These are phyloP conservation scores for Vitis hybrid DNA, from an alignment of 177 flowering plant genomes.

Conservation along the genomic window DNA sequence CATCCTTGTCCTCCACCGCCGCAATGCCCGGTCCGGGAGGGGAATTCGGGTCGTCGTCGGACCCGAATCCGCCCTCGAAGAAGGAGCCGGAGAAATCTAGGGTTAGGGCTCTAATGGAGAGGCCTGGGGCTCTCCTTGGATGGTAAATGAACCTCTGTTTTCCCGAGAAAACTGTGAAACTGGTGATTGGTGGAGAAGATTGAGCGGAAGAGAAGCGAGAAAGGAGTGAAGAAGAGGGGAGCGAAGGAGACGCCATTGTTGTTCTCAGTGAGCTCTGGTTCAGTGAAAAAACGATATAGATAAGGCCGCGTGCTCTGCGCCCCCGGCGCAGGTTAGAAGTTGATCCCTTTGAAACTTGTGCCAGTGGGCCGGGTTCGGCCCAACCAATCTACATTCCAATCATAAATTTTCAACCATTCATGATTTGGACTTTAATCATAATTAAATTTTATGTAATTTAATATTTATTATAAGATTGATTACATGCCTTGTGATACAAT, in stretches of 20 bases:
- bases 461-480: too few species aligned
- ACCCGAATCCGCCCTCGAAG: constrained; percentile 66
- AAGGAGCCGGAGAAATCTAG: constrained; percentile 72
- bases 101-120: constrained; percentile 46
- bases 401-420: too few species aligned
- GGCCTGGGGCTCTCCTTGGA: background rate
- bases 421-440: too few species aligned
- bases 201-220: constrained; percentile 10
- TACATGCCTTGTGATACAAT: too few species aligned
- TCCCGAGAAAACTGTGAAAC: constrained; percentile 19
- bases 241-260: constrained; percentile 30
- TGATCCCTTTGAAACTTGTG: background rate
- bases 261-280: constrained; percentile 4
- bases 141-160: background rate
- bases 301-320: constrained; percentile 14
- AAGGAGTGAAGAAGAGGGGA: constrained; percentile 4
- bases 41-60: constrained; percentile 44
- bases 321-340: background rate
- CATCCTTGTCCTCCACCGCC: constrained; percentile 66
- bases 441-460: too few species aligned
- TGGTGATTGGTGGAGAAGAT: constrained; percentile 4
- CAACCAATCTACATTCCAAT: too few species aligned
- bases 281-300: background rate
- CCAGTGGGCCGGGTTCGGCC: too few species aligned
- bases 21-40: constrained; percentile 34